Evolutionary conservation across 1,284 basidiomycete species (phyloP).

Genomic region (Melanopsichium pennsylvanicum): DNA sequence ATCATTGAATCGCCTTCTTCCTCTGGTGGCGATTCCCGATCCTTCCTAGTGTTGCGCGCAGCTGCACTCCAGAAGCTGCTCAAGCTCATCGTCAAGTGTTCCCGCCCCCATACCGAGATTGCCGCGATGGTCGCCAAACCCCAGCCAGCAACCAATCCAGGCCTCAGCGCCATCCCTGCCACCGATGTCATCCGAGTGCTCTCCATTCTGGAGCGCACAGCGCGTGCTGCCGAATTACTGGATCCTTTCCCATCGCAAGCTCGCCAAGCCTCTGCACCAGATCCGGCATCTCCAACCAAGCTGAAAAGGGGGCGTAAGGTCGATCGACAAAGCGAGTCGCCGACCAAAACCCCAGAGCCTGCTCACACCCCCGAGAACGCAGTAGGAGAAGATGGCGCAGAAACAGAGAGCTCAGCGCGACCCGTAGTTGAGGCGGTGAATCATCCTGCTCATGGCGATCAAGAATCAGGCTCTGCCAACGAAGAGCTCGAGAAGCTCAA

Average conservation of each 20-base stretch:
- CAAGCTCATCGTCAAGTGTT: slow-evolving; percentile 37
- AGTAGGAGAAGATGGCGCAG: not conserved
- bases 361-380: not conserved
- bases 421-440: too few species aligned
- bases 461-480: slow-evolving; percentile 71
- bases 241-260: slow-evolving; percentile 42
- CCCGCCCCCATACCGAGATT: slow-evolving; percentile 21
- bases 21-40: slow-evolving; percentile 10
- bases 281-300: slow-evolving; percentile 28
- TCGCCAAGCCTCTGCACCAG: slow-evolving; percentile 3
- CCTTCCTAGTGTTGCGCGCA: slow-evolving; percentile 28
- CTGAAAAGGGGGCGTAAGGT: slow-evolving; percentile 20
- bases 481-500: slow-evolving; percentile 68
- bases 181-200: slow-evolving; percentile 38
- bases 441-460: too few species aligned
- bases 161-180: slow-evolving; percentile 23
- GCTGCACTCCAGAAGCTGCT: slow-evolving; percentile 44
- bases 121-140: slow-evolving; percentile 13
- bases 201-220: slow-evolving; percentile 45
- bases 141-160: slow-evolving; percentile 6
- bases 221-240: slow-evolving; percentile 28
- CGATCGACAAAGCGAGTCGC: slow-evolving; percentile 11
- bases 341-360: slow-evolving; percentile 32
- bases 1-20: slow-evolving; percentile 26
- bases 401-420: too few species aligned